These are phyloP conservation scores for Annulohypoxylon truncatum DNA, from an alignment of 2,329 filamentous ascomycete genomes.

Conservation along the genomic window DNA sequence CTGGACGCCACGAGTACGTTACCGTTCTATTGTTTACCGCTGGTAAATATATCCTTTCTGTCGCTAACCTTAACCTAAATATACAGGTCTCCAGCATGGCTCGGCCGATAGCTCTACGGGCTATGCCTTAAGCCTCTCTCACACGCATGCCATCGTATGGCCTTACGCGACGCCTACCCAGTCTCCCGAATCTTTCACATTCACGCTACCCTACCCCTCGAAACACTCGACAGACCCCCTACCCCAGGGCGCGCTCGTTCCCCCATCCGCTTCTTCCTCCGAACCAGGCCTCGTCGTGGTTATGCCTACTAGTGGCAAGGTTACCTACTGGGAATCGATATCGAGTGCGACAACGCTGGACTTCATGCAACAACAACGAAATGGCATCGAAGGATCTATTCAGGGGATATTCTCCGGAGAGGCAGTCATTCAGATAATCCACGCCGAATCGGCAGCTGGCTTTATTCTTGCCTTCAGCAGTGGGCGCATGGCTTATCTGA, in stretches of 20 bases:
- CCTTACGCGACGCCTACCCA: conserved; percentile 78
- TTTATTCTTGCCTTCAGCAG: conserved; percentile 88
- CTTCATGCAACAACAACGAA: conserved; percentile 83
- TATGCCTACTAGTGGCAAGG: conserved; percentile 83
- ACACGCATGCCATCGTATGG: conserved; percentile 89
- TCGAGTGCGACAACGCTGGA: conserved; percentile 87
- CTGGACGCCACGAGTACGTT: conserved; percentile 72
- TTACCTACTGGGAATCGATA: conserved; percentile 96
- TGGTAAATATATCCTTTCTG: background rate
- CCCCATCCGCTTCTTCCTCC: conserved; percentile 78
- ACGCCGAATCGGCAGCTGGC: conserved; percentile 84
- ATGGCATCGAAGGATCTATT: conserved; percentile 80
- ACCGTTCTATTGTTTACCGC: conserved; percentile 4
- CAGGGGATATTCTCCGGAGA: conserved; percentile 83
- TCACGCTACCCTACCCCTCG: conserved; percentile 80
- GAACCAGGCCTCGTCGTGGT: conserved; percentile 89
- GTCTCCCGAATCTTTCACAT: conserved; percentile 81
- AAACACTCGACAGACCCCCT: conserved; percentile 75
- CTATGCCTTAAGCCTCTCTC: conserved; percentile 84
- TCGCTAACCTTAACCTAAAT: conserved; percentile 46
- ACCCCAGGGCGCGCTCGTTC: conserved; percentile 85
- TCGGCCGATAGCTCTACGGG: conserved; percentile 73
- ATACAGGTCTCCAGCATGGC: conserved; percentile 71
- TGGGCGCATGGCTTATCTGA: conserved; percentile 87
- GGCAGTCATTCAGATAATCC: conserved; percentile 78